Evolutionary conservation across 1,284 basidiomycete genomes (phyloP).

Genomic region (Cryptococcus wingfieldii): DNA sequence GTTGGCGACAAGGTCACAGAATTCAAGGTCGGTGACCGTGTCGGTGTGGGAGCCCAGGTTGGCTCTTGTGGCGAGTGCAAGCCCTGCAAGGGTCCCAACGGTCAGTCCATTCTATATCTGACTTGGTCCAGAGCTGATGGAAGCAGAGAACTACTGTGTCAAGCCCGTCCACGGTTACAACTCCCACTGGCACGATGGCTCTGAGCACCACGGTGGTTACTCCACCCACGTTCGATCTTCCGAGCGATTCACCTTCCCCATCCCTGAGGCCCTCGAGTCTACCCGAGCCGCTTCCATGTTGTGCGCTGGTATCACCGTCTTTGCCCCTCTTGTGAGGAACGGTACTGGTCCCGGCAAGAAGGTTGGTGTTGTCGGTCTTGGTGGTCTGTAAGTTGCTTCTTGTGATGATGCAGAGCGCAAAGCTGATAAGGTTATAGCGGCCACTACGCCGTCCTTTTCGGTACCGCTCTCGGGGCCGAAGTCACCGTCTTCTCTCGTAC

Average conservation of each 20-base stretch:
- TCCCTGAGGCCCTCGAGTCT: conserved; percentile 59
- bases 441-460: conserved; percentile 59
- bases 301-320: conserved; percentile 66
- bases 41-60: conserved; percentile 63
- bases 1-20: conserved; percentile 57
- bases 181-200: conserved; percentile 39
- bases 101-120: conserved; percentile 11
- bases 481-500: conserved; percentile 65
- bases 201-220: conserved; percentile 53
- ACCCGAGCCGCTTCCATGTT: conserved; percentile 54
- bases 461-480: conserved; percentile 58
- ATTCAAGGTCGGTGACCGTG: conserved; percentile 61
- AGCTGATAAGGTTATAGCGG: conserved; percentile 20
- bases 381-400: conserved; percentile 51
- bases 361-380: conserved; percentile 64
- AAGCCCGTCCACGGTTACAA: conserved; percentile 48
- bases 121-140: background rate
- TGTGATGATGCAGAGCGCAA: too few species aligned
- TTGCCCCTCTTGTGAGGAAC: conserved; percentile 60
- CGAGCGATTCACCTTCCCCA: conserved; percentile 63
- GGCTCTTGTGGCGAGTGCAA: conserved; percentile 52
- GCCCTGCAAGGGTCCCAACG: conserved; percentile 49
- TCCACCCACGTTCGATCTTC: conserved; percentile 60
- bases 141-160: conserved; percentile 50
- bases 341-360: conserved; percentile 63